phyloP scores from a whole-genome alignment of 306 rosid genomes.

The Gillenia trifoliata region DNA sequence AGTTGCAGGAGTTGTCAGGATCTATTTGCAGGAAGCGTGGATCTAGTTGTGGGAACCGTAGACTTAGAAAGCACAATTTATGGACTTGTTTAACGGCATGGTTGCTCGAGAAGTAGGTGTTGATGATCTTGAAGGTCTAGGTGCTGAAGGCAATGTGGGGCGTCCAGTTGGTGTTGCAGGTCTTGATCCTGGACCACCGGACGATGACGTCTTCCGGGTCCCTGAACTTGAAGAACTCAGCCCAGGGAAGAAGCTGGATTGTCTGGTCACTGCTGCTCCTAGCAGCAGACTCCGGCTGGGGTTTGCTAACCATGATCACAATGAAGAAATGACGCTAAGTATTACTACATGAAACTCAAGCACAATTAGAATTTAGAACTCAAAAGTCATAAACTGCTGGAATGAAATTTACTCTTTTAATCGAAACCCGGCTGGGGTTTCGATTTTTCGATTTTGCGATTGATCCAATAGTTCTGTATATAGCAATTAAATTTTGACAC shows the following conservation, averaged over 20 bases:
- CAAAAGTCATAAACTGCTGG: background rate
- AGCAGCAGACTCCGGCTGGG: conserved; percentile 55
- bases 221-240: conserved; percentile 58
- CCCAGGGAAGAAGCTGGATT: conserved; percentile 65
- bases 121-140: conserved; percentile 75
- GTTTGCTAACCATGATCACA: conserved; percentile 67
- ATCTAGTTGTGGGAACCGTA: conserved; percentile 39
- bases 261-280: conserved; percentile 59
- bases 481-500: background rate
- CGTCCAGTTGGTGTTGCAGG: conserved; percentile 85
- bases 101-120: conserved; percentile 83
- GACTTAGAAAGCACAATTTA: conserved; percentile 45
- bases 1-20: conserved; percentile 34
- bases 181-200: conserved; percentile 88
- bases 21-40: no score
- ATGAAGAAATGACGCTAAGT: conserved; percentile 29
- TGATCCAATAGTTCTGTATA: background rate
- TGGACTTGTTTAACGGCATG: conserved; percentile 45
- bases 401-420: no score
- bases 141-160: conserved; percentile 45
- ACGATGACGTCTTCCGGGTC: conserved; percentile 75
- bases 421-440: no score
- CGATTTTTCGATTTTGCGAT: no score
- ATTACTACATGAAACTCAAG: conserved; percentile 13
- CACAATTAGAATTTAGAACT: conserved; percentile 12